A percentile compares a stretch with the other conserved stretches of the same genome.
Evolutionary conservation across 75 land plant genomes (phyloP).

Genomic region (Pinus taeda): DNA sequence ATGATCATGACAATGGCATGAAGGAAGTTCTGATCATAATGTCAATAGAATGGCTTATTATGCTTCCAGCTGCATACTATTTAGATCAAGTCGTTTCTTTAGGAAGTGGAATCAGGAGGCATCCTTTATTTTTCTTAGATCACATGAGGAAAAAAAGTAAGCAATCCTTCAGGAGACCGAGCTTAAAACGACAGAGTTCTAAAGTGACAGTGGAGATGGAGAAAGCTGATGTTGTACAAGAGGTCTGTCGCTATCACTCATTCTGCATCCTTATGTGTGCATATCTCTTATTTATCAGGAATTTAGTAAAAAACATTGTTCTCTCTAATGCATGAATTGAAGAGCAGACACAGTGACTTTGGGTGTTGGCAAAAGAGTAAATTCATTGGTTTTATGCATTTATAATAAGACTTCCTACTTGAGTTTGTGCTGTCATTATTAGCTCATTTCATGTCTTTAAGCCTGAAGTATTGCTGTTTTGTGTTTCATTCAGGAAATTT

Average conservation of each 20-base stretch:
- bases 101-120: slow-evolving; percentile 46
- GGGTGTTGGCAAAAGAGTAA: not conserved
- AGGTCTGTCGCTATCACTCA: slow-evolving; percentile 12
- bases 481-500: no score
- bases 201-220: slow-evolving; percentile 19
- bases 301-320: not conserved
- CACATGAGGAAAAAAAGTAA: slow-evolving; percentile 7
- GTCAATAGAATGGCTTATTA: slow-evolving; percentile 66
- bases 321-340: not conserved
- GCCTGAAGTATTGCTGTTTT: not conserved
- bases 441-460: not conserved
- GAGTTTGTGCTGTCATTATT: not conserved
- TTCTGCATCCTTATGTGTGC: not conserved
- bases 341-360: not conserved
- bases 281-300: not conserved
- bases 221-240: slow-evolving; percentile 32
- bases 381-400: not conserved
- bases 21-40: slow-evolving; percentile 63
- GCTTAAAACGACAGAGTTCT: slow-evolving; percentile 13
- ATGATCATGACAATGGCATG: slow-evolving; percentile 63
- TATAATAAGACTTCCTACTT: not conserved
- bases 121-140: slow-evolving; percentile 66
- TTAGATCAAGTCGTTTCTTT: slow-evolving; percentile 53
- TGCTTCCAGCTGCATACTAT: slow-evolving; percentile 62
- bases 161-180: slow-evolving; percentile 12